A percentile compares a stretch with the other conserved stretches of the same genome.
Conservation (phyloP, 495 filamentous ascomycete genomes). For the Penicillium cataractarum region DNA sequence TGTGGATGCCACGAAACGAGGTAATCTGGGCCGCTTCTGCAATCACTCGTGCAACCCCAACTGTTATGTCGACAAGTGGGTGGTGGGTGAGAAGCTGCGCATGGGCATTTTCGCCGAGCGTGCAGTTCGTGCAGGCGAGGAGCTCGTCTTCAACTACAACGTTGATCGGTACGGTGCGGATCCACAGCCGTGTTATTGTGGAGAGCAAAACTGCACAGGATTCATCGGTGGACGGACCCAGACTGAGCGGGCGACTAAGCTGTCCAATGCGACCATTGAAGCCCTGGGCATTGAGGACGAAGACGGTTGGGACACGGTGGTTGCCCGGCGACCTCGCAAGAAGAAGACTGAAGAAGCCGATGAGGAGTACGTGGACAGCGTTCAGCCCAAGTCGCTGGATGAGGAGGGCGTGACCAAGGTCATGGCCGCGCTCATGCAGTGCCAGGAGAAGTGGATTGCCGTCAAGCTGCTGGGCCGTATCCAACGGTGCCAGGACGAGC, state of each 20-base stretch:
- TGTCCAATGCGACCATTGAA: slow-evolving; percentile 88
- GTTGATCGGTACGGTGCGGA: slow-evolving; percentile 97
- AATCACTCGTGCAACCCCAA: slow-evolving; percentile 99
- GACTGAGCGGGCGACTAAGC: slow-evolving; percentile 90
- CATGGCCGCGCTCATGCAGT: slow-evolving; percentile 98
- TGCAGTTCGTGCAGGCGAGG: slow-evolving; percentile 83
- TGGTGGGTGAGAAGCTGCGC: slow-evolving; percentile 95
- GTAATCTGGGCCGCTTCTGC: slow-evolving; percentile 95
- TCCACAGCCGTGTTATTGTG: slow-evolving; percentile 95
- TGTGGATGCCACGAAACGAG: slow-evolving; percentile 96
- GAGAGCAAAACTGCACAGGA: slow-evolving; percentile 90
- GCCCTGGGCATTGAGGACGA: slow-evolving; percentile 94
- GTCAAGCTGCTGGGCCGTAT: slow-evolving; percentile 92
- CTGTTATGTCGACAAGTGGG: slow-evolving; percentile 99
- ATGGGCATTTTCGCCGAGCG: slow-evolving; percentile 99
- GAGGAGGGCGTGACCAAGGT: slow-evolving; percentile 93
- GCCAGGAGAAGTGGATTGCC: slow-evolving; percentile 99
- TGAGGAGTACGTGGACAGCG: slow-evolving; percentile 93
- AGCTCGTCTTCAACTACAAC: slow-evolving; percentile 99
- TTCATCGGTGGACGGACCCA: slow-evolving; percentile 98
- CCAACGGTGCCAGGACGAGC: slow-evolving; percentile 86
- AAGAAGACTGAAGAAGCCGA: slow-evolving; percentile 95
- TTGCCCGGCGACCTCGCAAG: slow-evolving; percentile 86
- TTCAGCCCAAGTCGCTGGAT: slow-evolving; percentile 80
- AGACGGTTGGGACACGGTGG: slow-evolving; percentile 87